phyloP scores from a whole-genome alignment of 2,329 filamentous ascomycete species.

The Hypoxylon sp. region DNA sequence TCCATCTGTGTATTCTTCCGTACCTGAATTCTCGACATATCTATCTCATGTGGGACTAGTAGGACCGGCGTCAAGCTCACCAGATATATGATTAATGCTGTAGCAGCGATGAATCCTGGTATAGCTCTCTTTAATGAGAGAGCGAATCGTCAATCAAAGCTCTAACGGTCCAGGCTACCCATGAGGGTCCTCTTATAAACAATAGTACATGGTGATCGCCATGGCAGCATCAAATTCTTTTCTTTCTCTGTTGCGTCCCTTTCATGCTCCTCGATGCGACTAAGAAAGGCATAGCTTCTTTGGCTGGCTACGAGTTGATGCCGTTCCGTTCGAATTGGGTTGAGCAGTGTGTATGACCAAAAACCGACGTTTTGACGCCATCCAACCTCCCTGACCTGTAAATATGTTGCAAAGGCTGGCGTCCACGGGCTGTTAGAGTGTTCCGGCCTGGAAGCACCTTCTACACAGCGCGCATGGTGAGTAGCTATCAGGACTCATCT shows the following conservation, averaged over 20 bases:
- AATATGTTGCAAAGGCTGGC: conserved; percentile 43
- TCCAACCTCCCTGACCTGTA: conserved; percentile 52
- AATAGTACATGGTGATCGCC: neutral
- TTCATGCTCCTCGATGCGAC: too few species aligned
- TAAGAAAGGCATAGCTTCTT: too few species aligned
- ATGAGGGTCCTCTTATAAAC: too few species aligned
- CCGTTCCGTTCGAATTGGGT: too few species aligned
- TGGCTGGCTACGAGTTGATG: too few species aligned
- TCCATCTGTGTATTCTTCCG: neutral
- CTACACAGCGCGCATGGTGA: too few species aligned
- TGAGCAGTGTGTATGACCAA: conserved; percentile 65
- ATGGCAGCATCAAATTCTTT: conserved; percentile 1
- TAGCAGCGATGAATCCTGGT: neutral
- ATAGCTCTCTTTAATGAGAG: too few species aligned
- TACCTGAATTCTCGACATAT: neutral
- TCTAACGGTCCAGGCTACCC: too few species aligned
- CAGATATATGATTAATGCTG: neutral
- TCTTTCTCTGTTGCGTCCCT: too few species aligned
- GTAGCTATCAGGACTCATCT: too few species aligned
- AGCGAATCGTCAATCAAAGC: too few species aligned
- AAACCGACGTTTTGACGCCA: conserved; percentile 58
- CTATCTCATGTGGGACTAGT: neutral
- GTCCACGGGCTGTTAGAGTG: conserved; percentile 62
- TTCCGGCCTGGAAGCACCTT: conserved; percentile 63
- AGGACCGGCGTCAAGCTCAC: neutral